Evolutionary conservation across 768 basidiomycete genomes (phyloP).

Genomic region (Vishniacozyma victoriae): DNA sequence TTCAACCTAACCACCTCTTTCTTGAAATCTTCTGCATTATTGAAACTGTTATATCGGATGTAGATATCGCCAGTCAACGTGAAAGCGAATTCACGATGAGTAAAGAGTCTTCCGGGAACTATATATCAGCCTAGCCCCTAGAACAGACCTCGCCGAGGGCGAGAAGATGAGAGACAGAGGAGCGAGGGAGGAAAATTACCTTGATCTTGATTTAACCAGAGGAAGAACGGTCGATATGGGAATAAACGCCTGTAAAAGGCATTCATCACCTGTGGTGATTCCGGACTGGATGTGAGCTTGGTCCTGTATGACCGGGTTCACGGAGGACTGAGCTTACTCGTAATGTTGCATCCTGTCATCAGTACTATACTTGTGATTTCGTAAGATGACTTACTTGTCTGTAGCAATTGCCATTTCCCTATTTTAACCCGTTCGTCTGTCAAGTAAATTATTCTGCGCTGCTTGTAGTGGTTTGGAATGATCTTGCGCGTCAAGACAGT

Average conservation of each 20-base stretch:
- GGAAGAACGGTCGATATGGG: slow-evolving; percentile 87
- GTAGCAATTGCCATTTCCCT: too few species aligned
- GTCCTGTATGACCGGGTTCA: too few species aligned
- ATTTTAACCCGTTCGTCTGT: too few species aligned
- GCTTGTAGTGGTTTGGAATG: too few species aligned
- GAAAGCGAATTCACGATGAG: slow-evolving; percentile 87
- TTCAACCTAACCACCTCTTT: slow-evolving; percentile 76
- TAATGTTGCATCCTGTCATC: too few species aligned
- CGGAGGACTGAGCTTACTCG: too few species aligned
- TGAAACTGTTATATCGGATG: slow-evolving; percentile 89
- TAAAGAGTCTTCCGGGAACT: slow-evolving; percentile 68
- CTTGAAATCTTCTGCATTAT: slow-evolving; percentile 78
- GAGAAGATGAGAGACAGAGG: neutral
- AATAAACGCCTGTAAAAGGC: slow-evolving; percentile 85
- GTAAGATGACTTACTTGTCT: too few species aligned
- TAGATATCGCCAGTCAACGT: slow-evolving; percentile 87
- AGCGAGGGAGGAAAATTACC: slow-evolving; percentile 40
- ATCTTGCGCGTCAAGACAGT: too few species aligned
- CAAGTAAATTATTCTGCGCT: too few species aligned
- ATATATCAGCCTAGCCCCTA: neutral
- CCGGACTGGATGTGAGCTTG: slow-evolving; percentile 25
- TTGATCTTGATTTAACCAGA: slow-evolving; percentile 91
- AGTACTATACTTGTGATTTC: too few species aligned
- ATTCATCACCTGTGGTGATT: slow-evolving; percentile 62
- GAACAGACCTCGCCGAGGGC: neutral